A percentile compares a stretch with the other conserved stretches of the same genome.
phyloP scores from a whole-genome alignment of 257 asterid species.

The Solanum ahanhuiri region DNA sequence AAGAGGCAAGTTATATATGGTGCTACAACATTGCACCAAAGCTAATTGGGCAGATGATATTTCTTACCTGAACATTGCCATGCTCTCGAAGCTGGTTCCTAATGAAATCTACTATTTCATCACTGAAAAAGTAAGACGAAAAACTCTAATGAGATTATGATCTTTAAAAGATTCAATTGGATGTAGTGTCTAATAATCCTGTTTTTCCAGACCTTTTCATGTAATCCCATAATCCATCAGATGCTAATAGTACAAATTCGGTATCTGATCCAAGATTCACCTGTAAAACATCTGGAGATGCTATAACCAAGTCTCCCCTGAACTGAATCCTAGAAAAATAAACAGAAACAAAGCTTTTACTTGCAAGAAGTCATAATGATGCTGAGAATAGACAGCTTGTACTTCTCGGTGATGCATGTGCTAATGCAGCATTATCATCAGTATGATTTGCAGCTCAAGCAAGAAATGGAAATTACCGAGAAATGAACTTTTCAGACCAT shows the following conservation, averaged over 20 bases:
- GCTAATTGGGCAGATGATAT: not conserved
- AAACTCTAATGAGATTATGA: not conserved
- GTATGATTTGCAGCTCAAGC: not conserved
- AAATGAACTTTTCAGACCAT: slow-evolving; percentile 80
- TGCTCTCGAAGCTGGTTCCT: slow-evolving; percentile 75
- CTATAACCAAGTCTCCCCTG: slow-evolving; percentile 64
- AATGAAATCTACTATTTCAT: slow-evolving; percentile 51
- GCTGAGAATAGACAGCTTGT: not conserved
- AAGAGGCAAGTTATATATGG: slow-evolving; percentile 5
- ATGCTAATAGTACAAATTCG: slow-evolving; percentile 71
- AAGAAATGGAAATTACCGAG: slow-evolving; percentile 41
- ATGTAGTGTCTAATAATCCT: not conserved
- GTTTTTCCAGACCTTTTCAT: slow-evolving; percentile 37
- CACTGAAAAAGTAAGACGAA: slow-evolving; percentile 31
- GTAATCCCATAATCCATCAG: slow-evolving; percentile 99
- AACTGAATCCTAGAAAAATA: slow-evolving; percentile 46
- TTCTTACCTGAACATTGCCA: slow-evolving; percentile 73
- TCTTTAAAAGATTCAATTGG: not conserved
- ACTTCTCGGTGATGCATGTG: not conserved
- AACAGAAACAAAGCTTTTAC: not conserved
- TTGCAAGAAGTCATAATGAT: not conserved
- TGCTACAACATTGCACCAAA: not conserved
- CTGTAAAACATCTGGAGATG: slow-evolving; percentile 75
- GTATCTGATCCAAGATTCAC: slow-evolving; percentile 58
- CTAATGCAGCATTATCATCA: not conserved